Evolutionary conservation across 2,329 filamentous ascomycete species (phyloP).

Genomic region (Nannizziopsis barbatae): DNA sequence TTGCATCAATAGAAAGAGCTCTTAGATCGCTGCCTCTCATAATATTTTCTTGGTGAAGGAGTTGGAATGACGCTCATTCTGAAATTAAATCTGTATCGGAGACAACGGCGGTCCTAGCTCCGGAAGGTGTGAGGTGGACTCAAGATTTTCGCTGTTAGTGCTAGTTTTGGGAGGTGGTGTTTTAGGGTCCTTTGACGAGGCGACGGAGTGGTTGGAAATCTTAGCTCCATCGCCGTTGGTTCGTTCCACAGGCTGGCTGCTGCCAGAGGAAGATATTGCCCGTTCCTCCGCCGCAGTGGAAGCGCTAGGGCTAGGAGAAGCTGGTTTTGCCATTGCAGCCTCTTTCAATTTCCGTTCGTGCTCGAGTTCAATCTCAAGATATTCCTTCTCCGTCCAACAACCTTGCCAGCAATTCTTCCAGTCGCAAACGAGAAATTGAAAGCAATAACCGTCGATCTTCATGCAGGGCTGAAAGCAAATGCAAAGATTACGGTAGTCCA

Average conservation of each 20-base stretch:
- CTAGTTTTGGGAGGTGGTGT: slow-evolving; percentile 10
- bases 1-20: too few species aligned
- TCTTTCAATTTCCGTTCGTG: slow-evolving; percentile 27
- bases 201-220: slow-evolving; percentile 22
- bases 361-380: slow-evolving; percentile 48
- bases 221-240: slow-evolving; percentile 10
- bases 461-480: slow-evolving; percentile 97
- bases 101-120: slow-evolving; percentile 40
- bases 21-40: too few species aligned
- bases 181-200: slow-evolving; percentile 24
- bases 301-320: not conserved
- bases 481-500: slow-evolving; percentile 91
- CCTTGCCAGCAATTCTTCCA: slow-evolving; percentile 97
- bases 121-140: slow-evolving; percentile 35
- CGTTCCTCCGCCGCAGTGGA: slow-evolving; percentile 39
- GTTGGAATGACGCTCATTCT: not conserved
- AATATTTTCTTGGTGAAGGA: not conserved
- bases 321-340: slow-evolving; percentile 16
- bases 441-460: slow-evolving; percentile 90
- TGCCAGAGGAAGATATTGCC: slow-evolving; percentile 54
- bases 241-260: slow-evolving; percentile 38
- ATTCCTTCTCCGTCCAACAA: slow-evolving; percentile 78
- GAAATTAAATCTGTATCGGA: slow-evolving; percentile 33
- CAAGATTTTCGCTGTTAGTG: slow-evolving; percentile 21
- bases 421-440: slow-evolving; percentile 87